Percentiles rank a stretch among this genome's conserved stretches.
These are phyloP conservation scores for Eucalyptus tenuipes DNA, from an alignment of 345 rosid species.

Conservation along the genomic window DNA sequence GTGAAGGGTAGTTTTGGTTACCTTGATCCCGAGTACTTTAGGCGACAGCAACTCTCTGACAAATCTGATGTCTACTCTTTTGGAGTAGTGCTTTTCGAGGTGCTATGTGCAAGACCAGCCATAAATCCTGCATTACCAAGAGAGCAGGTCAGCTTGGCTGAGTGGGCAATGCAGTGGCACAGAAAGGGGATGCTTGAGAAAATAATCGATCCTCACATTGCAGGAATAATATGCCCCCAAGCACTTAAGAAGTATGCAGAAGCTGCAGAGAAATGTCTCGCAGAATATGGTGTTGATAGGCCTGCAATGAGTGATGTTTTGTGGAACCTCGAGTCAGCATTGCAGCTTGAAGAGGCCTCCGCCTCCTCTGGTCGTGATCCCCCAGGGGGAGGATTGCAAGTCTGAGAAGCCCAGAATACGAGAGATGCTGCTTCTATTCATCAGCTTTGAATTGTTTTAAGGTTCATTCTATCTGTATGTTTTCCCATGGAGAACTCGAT, in stretches of 20 bases:
- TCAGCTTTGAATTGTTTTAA: neutral
- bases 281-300: slow-evolving; percentile 72
- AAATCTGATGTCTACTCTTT: slow-evolving; percentile 89
- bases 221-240: slow-evolving; percentile 26
- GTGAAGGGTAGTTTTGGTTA: slow-evolving; percentile 92
- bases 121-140: slow-evolving; percentile 49
- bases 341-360: slow-evolving; percentile 68
- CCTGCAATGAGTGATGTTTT: slow-evolving; percentile 82
- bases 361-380: slow-evolving; percentile 26
- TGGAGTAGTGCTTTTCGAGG: slow-evolving; percentile 79
- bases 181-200: slow-evolving; percentile 47
- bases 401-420: neutral
- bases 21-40: slow-evolving; percentile 77
- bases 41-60: slow-evolving; percentile 72
- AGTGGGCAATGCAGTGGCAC: slow-evolving; percentile 69
- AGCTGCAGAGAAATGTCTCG: slow-evolving; percentile 82
- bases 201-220: slow-evolving; percentile 49
- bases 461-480: neutral
- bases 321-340: slow-evolving; percentile 77
- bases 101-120: slow-evolving; percentile 65
- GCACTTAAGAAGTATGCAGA: slow-evolving; percentile 55
- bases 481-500: neutral
- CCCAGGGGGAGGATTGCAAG: slow-evolving; percentile 21
- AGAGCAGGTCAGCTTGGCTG: slow-evolving; percentile 71
- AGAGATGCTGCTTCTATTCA: neutral